These are phyloP conservation scores for Trichoderma polysporum DNA, from an alignment of 2,329 filamentous ascomycete genomes.

Conservation along the genomic window DNA sequence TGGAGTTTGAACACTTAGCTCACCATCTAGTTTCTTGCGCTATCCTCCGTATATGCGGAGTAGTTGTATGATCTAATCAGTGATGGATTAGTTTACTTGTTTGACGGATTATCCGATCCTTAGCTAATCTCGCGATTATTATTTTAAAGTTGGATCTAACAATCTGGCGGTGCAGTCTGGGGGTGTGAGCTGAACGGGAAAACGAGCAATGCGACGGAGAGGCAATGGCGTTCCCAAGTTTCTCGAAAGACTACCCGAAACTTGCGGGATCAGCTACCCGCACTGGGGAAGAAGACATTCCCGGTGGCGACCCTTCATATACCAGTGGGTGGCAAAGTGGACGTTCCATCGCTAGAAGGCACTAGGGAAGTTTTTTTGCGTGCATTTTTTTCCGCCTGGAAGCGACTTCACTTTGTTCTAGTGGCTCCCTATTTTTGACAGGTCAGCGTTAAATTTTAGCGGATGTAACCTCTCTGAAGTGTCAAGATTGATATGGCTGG, in stretches of 20 bases:
- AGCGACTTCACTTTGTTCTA: not conserved
- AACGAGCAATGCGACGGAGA: slow-evolving; percentile 1
- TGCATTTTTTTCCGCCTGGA: not conserved
- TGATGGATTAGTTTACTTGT: not conserved
- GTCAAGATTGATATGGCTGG: not conserved
- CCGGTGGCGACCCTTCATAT: not conserved
- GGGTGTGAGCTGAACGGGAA: not conserved
- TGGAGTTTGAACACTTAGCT: not conserved
- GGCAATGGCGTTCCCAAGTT: not conserved
- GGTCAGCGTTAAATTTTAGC: not conserved
- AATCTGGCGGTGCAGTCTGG: not conserved
- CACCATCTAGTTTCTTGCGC: not conserved
- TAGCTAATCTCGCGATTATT: not conserved
- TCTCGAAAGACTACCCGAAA: slow-evolving; percentile 10
- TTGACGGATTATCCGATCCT: slow-evolving; percentile 14
- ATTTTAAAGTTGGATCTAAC: slow-evolving; percentile 10
- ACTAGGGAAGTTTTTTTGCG: not conserved
- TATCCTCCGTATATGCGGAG: slow-evolving; percentile 2
- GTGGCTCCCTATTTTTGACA: not conserved
- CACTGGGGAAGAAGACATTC: not conserved
- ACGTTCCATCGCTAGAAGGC: not conserved
- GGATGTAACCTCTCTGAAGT: not conserved
- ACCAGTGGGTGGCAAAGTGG: not conserved
- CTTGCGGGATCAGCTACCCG: not conserved
- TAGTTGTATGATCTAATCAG: not conserved